Evolutionary conservation across 441 rosid species (phyloP).

Genomic region (Daphne laureola): DNA sequence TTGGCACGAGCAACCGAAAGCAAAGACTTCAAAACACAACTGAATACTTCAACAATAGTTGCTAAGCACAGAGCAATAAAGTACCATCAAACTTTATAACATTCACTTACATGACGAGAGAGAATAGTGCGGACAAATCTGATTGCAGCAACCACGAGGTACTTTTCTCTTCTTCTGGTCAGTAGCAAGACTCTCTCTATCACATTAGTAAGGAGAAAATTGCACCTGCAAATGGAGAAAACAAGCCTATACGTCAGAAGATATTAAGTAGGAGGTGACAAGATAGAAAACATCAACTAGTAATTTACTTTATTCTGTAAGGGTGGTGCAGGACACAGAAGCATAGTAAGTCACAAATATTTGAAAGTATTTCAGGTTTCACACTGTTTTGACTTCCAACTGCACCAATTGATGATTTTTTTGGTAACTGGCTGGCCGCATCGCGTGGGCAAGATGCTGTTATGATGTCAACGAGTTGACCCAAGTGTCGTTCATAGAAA

Average conservation of each 20-base stretch:
- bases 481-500: slow-evolving; percentile 95
- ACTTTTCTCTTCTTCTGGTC: slow-evolving; percentile 84
- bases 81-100: slow-evolving; percentile 3
- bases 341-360: slow-evolving; percentile 92
- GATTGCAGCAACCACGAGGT: slow-evolving; percentile 94
- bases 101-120: slow-evolving; percentile 68
- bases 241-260: slow-evolving; percentile 9
- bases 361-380: slow-evolving; percentile 88
- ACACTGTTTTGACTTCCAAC: slow-evolving; percentile 34
- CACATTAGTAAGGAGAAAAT: slow-evolving; percentile 81
- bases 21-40: no score
- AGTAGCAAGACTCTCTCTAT: slow-evolving; percentile 83
- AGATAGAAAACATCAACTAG: slow-evolving; percentile 14
- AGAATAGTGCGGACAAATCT: slow-evolving; percentile 95
- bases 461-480: slow-evolving; percentile 81
- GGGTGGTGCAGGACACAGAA: slow-evolving; percentile 97
- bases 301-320: slow-evolving; percentile 74
- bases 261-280: slow-evolving; percentile 1
- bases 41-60: no score
- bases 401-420: slow-evolving; percentile 39
- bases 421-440: slow-evolving; percentile 26
- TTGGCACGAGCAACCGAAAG: no score
- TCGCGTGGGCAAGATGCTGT: slow-evolving; percentile 60
- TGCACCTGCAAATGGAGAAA: slow-evolving; percentile 57
- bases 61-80: no score